Base-by-base conservation (phyloP, 176 grass and related monocot species). In the Guadua angustifolia region DNA sequence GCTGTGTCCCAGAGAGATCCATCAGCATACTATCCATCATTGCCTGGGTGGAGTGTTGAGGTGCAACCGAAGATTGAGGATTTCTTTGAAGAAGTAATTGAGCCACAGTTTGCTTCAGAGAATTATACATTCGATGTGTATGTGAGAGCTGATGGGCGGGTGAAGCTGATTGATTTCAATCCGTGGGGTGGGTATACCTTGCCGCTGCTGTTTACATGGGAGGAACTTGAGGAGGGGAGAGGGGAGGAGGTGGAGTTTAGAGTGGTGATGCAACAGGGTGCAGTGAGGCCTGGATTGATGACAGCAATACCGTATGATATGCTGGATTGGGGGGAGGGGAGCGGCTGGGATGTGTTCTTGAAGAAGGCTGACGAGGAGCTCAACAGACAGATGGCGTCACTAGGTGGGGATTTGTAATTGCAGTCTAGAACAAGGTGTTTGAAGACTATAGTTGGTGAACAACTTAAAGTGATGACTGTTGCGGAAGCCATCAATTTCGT, bases 231-330 rank as follows among this genome's bases (percentile, higher is more conserved):
- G 78, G 84, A 64, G 22, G 45, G 44, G 33, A 83, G 56, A 64
- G 72, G 46, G 2, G 29, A 81, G 9, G 89, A 75, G 24, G 45
- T 94, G 57, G 91, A 92, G 64, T 88, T 88, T n/a, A 73, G 89
- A 82, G 52, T 95, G 73, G 89, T 98, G 74, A 90, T 95, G 83
- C 87, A 83, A 49, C 89, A 89, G 51, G 86, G 87, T 43, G 93
- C 91, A 16, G 91, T 98, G 73, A 92, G 91, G 64, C 96, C 96
- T 39, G 93, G 96, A 56, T 80, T 98, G 58, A 95, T 92, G 88
- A 98, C 96, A n/a, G 91, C 96, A 2, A 80, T 95, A 57, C 93
- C 96, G 0, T 95, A 90, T 84, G 96, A 98, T 84, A 95, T 95
- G 88, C 87, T 98, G 77, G 89, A 95, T 90, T 95, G 85, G 80